These are phyloP conservation scores for Cyanidioschyzon merolae DNA, from an alignment of 23 red algal genomes.

Conservation along the genomic window DNA sequence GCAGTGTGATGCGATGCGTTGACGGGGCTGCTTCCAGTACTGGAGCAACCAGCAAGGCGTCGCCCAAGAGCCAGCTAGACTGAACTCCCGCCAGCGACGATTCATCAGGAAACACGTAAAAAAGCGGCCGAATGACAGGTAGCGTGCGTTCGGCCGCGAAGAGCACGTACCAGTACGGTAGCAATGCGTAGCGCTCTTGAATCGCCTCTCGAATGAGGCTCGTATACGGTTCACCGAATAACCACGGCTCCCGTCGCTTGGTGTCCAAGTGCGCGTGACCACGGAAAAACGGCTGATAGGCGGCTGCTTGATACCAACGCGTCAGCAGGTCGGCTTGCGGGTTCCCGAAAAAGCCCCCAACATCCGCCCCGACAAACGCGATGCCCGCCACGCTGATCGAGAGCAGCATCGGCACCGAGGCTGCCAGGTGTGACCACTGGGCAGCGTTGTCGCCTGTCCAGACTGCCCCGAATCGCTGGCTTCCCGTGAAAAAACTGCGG, in stretches of 20 bases:
- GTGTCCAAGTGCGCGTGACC: constrained; percentile 84
- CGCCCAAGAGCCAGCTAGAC: constrained; percentile 59
- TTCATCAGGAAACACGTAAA: constrained; percentile 57
- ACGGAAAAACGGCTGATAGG: constrained; percentile 93
- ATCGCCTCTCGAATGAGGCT: constrained; percentile 44
- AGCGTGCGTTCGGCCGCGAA: constrained; percentile 36
- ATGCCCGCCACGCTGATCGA: constrained; percentile 64
- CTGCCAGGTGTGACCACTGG: constrained; percentile 55
- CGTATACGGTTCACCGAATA: constrained; percentile 43
- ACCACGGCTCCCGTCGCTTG: constrained; percentile 82
- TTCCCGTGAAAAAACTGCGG: constrained; percentile 72
- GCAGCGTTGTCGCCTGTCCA: constrained; percentile 96
- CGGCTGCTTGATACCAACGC: constrained; percentile 79
- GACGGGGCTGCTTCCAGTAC: constrained; percentile 40
- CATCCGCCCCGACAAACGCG: constrained; percentile 73
- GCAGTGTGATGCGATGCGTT: constrained; percentile 36
- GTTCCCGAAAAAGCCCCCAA: constrained; percentile 93
- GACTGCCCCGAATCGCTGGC: constrained; percentile 74
- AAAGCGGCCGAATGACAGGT: constrained; percentile 89
- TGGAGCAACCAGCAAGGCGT: constrained; percentile 54
- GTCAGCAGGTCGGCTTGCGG: constrained; percentile 50
- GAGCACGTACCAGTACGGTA: constrained; percentile 86
- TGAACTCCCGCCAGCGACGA: constrained; percentile 15
- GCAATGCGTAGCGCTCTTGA: constrained; percentile 45
- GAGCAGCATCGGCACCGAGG: constrained; percentile 76